Base-by-base conservation (phyloP, 345 rosid species). In the Gossypium anomalum region DNA sequence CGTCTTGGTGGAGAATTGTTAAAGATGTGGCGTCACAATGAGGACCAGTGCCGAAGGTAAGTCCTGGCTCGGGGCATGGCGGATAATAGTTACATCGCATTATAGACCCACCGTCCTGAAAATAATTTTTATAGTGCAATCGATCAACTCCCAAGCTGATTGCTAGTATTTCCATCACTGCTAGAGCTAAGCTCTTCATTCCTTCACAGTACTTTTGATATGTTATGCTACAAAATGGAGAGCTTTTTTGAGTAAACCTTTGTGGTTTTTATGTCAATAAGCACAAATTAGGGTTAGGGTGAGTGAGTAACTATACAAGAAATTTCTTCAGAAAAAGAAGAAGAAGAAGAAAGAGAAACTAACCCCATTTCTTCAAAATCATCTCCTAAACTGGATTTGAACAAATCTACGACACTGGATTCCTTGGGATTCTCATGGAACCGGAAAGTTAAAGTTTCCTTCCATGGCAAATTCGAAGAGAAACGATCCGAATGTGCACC, bases 1-100 rank as follows among this genome's bases (percentile, higher is more conserved):
- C 81, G 71, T 91, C 97, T 76, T 93, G 98, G 68, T 91, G 93
- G 80, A 93, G 98, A 66, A 93, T 89, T 17, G 98, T 91, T 29
- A 93, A 49, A 64, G 98, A 86, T 43, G 85, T 86, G 57, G 98
- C 89, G 83, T 93, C 98, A 55, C 85, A 82, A 71, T 93, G 98
- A 77, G 98, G 97, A 27, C 98, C 98, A 8, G 98, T 93, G 66
- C 98, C 98, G 56, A 93, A 78, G 43, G 93, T 80, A 44, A 86
- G 86, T 19, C 78, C 80, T 2, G 88, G 75, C 64, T 87, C 83
- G 20, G 83, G 77, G 88, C 98, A 93, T 10, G 83, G 81, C 1
- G 98, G 97, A 58, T 93, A 93, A 19, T 75, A 78, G 73, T 93
- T 93, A 44, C 88, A 82, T 76, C 98, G 76, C 82, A 91, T 79